Evolutionary conservation across 2,329 filamentous ascomycete genomes (phyloP), one percentile per base, ranked within the genome.

Genomic region (Penicillium palitans): DNA sequence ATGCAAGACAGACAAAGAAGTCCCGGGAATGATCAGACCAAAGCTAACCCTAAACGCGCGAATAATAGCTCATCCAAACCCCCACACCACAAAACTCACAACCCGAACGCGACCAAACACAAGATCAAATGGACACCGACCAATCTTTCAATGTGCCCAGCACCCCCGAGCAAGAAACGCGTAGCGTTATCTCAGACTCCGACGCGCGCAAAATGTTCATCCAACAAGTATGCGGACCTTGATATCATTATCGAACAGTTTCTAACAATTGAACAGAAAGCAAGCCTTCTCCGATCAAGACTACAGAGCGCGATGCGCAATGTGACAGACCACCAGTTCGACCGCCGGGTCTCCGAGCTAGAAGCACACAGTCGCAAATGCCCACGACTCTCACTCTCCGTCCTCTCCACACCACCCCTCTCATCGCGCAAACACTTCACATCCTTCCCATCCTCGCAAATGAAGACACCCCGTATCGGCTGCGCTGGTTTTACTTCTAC

Each of bases 291-390:
- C 47, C 72, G 70, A 51, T 72, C 56, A 59, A 70, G 70, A 60
- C 67, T 78, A 52, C 76, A 76, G 65, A 72, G 66, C 41, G 76
- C 76, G 47, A 76, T 77, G 75, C 74, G 72, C 45, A 72, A 69
- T 53, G 70, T 76, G 42, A 66, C 68, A 58, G 66, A 73, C 57
- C 67, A 74, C 55, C 70, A 76, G 57, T 71, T 78, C 50, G 76
- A 78, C 57, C 74, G 73, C 19, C 70, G 75, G 17, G 57, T 78
- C 31, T 76, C 74, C 21, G 74, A 74, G n/a, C 68, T 77, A 24
- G 75, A 78, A 63, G 74, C 70, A 39, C 72, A 75, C 59, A 74
- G 73, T 45, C 73, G 72, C 48, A 75, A 75, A 63, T 66, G 63
- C 21, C 69, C 69, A 24, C 62, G 72, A 33, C 55, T 75, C 50